A percentile compares a stretch with the other conserved stretches of the same genome.
Evolutionary conservation across 2,329 filamentous ascomycete species (phyloP).

Genomic region (Leptoxyphium fumago): DNA sequence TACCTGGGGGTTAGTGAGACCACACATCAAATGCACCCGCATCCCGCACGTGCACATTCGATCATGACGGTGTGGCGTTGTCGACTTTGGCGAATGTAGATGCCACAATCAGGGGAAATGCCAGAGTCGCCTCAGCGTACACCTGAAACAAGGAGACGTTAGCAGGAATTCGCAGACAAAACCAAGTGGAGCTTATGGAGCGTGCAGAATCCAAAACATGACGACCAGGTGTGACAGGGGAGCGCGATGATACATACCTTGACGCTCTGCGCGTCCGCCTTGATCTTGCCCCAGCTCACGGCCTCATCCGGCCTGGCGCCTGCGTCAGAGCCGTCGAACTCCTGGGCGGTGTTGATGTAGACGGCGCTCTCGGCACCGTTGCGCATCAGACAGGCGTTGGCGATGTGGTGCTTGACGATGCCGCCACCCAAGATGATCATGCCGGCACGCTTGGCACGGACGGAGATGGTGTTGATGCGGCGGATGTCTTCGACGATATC

Average conservation of each 20-base stretch:
- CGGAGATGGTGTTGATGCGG: constrained; percentile 79
- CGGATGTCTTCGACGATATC: constrained; percentile 93
- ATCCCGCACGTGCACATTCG: no score
- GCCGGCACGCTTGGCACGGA: constrained; percentile 72
- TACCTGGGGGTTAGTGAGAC: no score
- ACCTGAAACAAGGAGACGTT: constrained; percentile 24
- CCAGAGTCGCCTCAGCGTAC: constrained; percentile 52
- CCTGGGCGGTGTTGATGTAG: constrained; percentile 93
- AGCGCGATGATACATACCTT: constrained; percentile 45
- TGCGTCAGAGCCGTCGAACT: constrained; percentile 95
- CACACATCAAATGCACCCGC: no score
- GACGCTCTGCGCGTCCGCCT: constrained; percentile 69
- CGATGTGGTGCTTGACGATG: constrained; percentile 96
- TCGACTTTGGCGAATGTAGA: constrained; percentile 43
- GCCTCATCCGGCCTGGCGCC: constrained; percentile 91
- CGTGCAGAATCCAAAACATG: no score
- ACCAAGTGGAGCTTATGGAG: no score
- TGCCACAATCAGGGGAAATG: constrained; percentile 52
- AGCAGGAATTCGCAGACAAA: neutral
- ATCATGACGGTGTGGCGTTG: no score
- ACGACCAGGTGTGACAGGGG: no score
- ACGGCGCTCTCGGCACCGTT: constrained; percentile 95
- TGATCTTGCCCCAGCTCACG: constrained; percentile 98
- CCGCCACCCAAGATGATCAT: constrained; percentile 95
- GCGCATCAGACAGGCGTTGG: constrained; percentile 92